Evolutionary conservation across 2,329 filamentous ascomycete species (phyloP), one percentile per base, ranked within the genome.

Genomic region (Didymella arachidicola): DNA sequence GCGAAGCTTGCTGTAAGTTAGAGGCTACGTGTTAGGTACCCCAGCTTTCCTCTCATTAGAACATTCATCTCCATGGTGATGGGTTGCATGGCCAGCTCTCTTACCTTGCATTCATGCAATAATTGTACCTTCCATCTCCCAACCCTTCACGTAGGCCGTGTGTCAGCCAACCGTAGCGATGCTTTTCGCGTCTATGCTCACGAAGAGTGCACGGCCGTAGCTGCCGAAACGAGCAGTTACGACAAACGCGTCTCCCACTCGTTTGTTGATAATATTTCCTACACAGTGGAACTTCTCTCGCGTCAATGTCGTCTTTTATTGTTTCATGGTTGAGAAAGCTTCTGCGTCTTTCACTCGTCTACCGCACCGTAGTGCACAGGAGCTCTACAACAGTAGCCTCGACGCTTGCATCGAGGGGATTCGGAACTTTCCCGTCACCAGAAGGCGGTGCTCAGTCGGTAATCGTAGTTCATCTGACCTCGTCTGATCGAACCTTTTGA

Each of bases 361-460:
- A 36, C 16, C 39, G 51, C 52, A 55, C 25, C 60, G 41, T 25
- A 65, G 48, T 42, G 57, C 60, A 16, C 58, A 67, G 11, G 18
- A 34, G 51, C 27, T 42, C 8, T 68, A 63, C 30, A 50, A 62
- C 16, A 52, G 54, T 10, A 51, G 46, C 25, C 62, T 70, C 2
- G 53, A 64, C 16, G 62, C 60, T 11, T 68, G 66, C 29, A 66
- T 71, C 2, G 39, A 65, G 27, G 63, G 63, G 10, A 59, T 72
- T 11, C 46, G 59, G 26, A 55, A 61, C 7, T 52, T 71, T 39
- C 46, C 55, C 4, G 53, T 70, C 18, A 51, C 58, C 14, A 22
- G 46, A 34, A 14, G 46, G 18, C 34, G 4, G 6, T 22, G 7
- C 14, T 46, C 12, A 7, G 16, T 19, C 39, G 36, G 61, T 67